Conservation (phyloP, 2,329 filamentous ascomycete genomes). For the Pestalotiopsis sp. region DNA sequence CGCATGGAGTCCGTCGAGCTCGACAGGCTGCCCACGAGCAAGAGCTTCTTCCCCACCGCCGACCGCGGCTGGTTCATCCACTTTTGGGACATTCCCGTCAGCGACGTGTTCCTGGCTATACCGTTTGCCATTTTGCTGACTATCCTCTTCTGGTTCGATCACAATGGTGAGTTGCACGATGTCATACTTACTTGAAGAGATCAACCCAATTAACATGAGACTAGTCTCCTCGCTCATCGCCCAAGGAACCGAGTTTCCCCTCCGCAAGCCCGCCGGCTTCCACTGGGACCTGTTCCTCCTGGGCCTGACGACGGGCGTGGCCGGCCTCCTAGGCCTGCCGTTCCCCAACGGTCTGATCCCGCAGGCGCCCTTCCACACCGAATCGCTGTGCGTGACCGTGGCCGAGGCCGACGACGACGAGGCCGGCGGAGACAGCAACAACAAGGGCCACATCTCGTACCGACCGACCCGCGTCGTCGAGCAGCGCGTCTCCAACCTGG, state of each 20-base stretch:
- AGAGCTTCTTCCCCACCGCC: slow-evolving; percentile 77
- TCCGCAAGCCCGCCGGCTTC: slow-evolving; percentile 80
- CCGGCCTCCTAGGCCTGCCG: slow-evolving; percentile 75
- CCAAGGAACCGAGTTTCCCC: slow-evolving; percentile 80
- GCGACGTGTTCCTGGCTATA: slow-evolving; percentile 80
- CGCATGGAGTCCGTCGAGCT: slow-evolving; percentile 75
- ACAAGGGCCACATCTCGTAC: slow-evolving; percentile 57
- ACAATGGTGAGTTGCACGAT: slow-evolving; percentile 77
- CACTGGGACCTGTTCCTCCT: slow-evolving; percentile 86
- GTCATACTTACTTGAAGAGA: too few relatives aligned
- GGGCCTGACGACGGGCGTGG: slow-evolving; percentile 75
- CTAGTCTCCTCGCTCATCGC: slow-evolving; percentile 80
- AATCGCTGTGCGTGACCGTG: slow-evolving; percentile 73
- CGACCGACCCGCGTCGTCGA: slow-evolving; percentile 69
- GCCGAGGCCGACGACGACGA: slow-evolving; percentile 57
- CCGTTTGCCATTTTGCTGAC: slow-evolving; percentile 84
- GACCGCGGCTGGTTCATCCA: slow-evolving; percentile 76
- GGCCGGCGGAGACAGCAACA: slow-evolving; percentile 40
- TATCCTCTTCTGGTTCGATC: slow-evolving; percentile 87
- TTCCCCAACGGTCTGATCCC: slow-evolving; percentile 85
- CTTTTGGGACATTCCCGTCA: slow-evolving; percentile 77
- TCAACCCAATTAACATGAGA: slow-evolving; percentile 12
- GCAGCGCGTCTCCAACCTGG: slow-evolving; percentile 78
- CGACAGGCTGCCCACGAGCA: slow-evolving; percentile 73
- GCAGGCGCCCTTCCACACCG: slow-evolving; percentile 81